Base-by-base conservation (phyloP, 768 basidiomycete genomes). In the Pleurotus ostreatus region DNA sequence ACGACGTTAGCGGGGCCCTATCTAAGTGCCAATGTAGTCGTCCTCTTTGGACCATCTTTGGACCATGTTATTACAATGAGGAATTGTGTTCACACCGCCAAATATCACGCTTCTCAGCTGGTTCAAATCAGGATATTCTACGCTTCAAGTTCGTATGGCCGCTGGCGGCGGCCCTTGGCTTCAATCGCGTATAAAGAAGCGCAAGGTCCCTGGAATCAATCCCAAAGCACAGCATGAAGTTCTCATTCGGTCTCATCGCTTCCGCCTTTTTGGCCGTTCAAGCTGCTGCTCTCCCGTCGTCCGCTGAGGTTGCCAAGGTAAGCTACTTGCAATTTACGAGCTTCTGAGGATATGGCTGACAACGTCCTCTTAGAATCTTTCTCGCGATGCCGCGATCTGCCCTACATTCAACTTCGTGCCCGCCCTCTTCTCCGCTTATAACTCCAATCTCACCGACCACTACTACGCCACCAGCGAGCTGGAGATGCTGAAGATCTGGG, bases 381-480 rank as follows among this genome's bases (percentile, higher is more conserved):
- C 48, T 15, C 48, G 48, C 18, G 38, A 53, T 23, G 51, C 39
- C 22, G 51, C 39, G 3, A 13, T 34, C n/a, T 53, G 51, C 51
- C 51, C 51, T 7, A 53, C 51, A n/a, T 53, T 53, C 51, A 53
- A 53, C 37, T 41, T 9, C 18, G 51, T 53, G 8, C 51, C 51
- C 9, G 37, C 51, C 18, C 51, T 53, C 18, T 53, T 53, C 51
- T 39, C 37, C 12, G 51, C 51, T n/a, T 25, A 53, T 22, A 55
- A 55, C 26, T 4, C 43, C 22, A 46, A 46, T 25, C 23, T 55
- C 34, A 45, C 54, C 45, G 54, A 55, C 20, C 39, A 44, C 45
- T 55, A 30, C 43, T 55, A 55, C 43, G 26, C 41, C 23, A 55
- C 54, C 54, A 46, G 37, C 54, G 54, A 45, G n/a, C 25, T 38